These are phyloP conservation scores for Clarireedia paspali DNA, from an alignment of 2,329 filamentous ascomycete genomes.

Conservation along the genomic window DNA sequence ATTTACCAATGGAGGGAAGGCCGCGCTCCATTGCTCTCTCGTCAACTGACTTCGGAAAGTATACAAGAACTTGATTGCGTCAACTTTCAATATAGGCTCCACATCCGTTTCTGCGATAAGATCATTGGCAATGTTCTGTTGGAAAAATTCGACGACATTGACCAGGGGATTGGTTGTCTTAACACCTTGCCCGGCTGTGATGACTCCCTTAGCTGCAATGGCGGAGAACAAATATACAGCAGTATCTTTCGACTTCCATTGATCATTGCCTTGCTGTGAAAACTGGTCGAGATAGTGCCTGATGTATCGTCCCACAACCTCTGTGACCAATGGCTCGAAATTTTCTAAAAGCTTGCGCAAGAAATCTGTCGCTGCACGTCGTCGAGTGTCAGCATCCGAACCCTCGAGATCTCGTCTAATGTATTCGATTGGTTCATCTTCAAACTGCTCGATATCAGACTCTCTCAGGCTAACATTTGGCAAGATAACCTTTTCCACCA, in stretches of 20 bases:
- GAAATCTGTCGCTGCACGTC: slow-evolving; percentile 92
- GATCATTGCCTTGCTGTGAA: slow-evolving; percentile 54
- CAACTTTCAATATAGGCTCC: slow-evolving; percentile 86
- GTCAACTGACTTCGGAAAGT: slow-evolving; percentile 93
- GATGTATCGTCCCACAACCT: slow-evolving; percentile 81
- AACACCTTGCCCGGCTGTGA: slow-evolving; percentile 83
- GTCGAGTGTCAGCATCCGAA: slow-evolving; percentile 87
- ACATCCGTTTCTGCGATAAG: slow-evolving; percentile 61
- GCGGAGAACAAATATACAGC: slow-evolving; percentile 96
- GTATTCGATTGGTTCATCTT: slow-evolving; percentile 98
- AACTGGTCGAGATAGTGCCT: slow-evolving; percentile 73
- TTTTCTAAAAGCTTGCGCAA: slow-evolving; percentile 80
- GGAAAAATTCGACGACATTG: slow-evolving; percentile 90
- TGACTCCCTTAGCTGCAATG: slow-evolving; percentile 83
- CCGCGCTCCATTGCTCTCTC: slow-evolving; percentile 83
- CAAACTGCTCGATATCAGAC: slow-evolving; percentile 90
- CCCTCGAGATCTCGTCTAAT: slow-evolving; percentile 92
- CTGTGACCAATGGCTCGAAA: slow-evolving; percentile 78
- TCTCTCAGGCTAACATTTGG: slow-evolving; percentile 89
- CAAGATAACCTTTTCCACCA: slow-evolving; percentile 92
- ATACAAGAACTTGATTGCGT: slow-evolving; percentile 97
- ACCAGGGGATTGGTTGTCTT: slow-evolving; percentile 83
- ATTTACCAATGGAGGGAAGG: slow-evolving; percentile 82
- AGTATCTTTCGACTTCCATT: slow-evolving; percentile 97
- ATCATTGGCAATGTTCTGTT: slow-evolving; percentile 85